Evolutionary conservation across 148 eudicot species (phyloP).

Genomic region (Pharnaceum exiguum): DNA sequence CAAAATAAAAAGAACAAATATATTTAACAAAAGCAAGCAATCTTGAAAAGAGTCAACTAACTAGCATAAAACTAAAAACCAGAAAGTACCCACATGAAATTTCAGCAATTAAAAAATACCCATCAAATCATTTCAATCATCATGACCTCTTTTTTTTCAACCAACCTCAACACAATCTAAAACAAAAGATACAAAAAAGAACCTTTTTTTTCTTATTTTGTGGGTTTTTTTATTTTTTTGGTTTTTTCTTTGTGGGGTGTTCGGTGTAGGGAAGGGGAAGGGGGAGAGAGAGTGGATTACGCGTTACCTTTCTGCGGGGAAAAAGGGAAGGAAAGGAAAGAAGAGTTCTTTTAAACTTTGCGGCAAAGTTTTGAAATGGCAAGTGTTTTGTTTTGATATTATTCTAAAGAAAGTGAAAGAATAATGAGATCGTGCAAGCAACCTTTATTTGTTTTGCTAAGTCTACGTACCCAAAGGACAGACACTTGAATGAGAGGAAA

Average conservation of each 20-base stretch:
- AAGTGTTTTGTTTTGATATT: neutral
- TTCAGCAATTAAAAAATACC: conserved; percentile 1
- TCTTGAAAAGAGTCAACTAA: conserved; percentile 8
- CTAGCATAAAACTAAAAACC: neutral
- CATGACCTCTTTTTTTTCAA: neutral
- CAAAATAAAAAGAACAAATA: too few relatives aligned
- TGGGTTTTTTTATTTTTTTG: too few relatives aligned
- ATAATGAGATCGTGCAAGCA: conserved; percentile 20
- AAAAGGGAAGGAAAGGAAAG: neutral
- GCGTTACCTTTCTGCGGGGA: neutral
- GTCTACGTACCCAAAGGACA: neutral
- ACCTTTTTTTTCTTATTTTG: neutral
- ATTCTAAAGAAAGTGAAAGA: neutral
- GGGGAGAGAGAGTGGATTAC: neutral
- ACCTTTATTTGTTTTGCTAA: neutral
- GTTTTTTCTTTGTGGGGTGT: too few relatives aligned
- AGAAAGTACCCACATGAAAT: conserved; percentile 1
- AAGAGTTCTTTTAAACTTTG: neutral
- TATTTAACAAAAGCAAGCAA: neutral
- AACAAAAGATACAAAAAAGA: neutral
- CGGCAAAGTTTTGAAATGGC: neutral
- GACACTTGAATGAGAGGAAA: too few relatives aligned
- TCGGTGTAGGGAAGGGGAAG: conserved; percentile 1
- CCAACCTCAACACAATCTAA: neutral
- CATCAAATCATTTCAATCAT: neutral